These are phyloP conservation scores for Phytophthora citrophthora DNA, from an alignment of 352 stramenopile genomes.

Conservation along the genomic window DNA sequence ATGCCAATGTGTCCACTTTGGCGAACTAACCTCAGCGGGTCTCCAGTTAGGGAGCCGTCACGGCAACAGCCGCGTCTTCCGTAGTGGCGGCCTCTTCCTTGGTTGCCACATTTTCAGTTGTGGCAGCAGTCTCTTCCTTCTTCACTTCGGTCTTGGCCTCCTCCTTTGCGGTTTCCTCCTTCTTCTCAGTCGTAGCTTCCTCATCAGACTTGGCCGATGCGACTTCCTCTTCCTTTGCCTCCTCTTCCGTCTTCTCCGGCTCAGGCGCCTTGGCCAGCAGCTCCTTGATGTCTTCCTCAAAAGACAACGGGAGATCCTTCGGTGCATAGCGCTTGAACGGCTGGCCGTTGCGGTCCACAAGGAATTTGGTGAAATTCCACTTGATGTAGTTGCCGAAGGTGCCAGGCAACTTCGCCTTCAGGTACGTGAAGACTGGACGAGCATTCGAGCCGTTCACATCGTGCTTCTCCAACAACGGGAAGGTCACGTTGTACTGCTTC, in stretches of 20 bases:
- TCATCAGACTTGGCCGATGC: conserved; percentile 24
- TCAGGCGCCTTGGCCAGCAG: conserved; percentile 40
- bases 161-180: conserved; percentile 7
- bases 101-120: conserved; percentile 17
- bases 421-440: conserved; percentile 83
- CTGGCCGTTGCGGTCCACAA: conserved; percentile 88
- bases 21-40: conserved; percentile 2
- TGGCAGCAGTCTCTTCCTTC: conserved; percentile 17
- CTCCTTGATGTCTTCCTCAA: conserved; percentile 65
- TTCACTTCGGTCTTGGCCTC: conserved; percentile 21
- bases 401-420: conserved; percentile 78
- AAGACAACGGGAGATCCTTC: conserved; percentile 71
- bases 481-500: conserved; percentile 56
- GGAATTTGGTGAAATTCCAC: conserved; percentile 94
- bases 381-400: conserved; percentile 81
- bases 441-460: conserved; percentile 88
- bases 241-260: conserved; percentile 33
- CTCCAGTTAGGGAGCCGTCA: conserved; percentile 23
- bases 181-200: conserved; percentile 18
- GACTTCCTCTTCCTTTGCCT: conserved; percentile 22
- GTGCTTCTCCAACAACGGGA: conserved; percentile 77
- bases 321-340: conserved; percentile 80
- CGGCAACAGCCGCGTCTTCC: conserved; percentile 28
- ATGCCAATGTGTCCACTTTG: conserved; percentile 21
- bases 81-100: conserved; percentile 25